Evolutionary conservation across 352 stramenopile species (phyloP).

Genomic region (Pythium brachiatum): DNA sequence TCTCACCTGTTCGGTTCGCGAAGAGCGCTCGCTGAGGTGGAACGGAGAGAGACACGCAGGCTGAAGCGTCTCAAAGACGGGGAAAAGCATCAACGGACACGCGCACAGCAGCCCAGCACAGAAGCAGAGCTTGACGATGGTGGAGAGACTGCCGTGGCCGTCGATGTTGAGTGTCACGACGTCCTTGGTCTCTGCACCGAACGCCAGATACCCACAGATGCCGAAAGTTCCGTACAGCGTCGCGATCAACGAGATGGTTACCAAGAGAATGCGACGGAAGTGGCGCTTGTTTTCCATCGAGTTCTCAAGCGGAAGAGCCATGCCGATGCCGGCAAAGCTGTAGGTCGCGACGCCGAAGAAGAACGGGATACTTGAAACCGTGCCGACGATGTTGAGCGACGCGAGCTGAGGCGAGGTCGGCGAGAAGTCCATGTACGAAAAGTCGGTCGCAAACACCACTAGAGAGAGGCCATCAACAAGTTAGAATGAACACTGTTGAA

Average conservation of each 20-base stretch:
- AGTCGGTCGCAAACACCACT: constrained; percentile 70
- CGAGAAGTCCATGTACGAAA: constrained; percentile 37
- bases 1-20: constrained; percentile 8
- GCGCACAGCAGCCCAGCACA: constrained; percentile 75
- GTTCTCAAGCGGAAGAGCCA: constrained; percentile 69
- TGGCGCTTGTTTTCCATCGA: constrained; percentile 47
- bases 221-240: constrained; percentile 71
- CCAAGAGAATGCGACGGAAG: constrained; percentile 54
- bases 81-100: constrained; percentile 88
- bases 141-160: constrained; percentile 35
- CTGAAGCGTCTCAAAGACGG: constrained; percentile 54
- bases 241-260: constrained; percentile 51
- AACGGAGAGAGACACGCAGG: constrained; percentile 18
- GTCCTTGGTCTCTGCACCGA: constrained; percentile 53
- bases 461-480: background rate
- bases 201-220: constrained; percentile 64
- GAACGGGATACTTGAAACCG: constrained; percentile 54
- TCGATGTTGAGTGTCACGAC: constrained; percentile 82
- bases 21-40: background rate
- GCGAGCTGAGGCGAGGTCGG: constrained; percentile 20
- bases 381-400: constrained; percentile 33
- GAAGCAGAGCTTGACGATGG: constrained; percentile 72
- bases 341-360: constrained; percentile 78
- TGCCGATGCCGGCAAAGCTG: constrained; percentile 72
- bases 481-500: background rate